These are phyloP conservation scores for Plasmodium fragile DNA, from an alignment of 169 alveolate genomes.

Conservation along the genomic window DNA sequence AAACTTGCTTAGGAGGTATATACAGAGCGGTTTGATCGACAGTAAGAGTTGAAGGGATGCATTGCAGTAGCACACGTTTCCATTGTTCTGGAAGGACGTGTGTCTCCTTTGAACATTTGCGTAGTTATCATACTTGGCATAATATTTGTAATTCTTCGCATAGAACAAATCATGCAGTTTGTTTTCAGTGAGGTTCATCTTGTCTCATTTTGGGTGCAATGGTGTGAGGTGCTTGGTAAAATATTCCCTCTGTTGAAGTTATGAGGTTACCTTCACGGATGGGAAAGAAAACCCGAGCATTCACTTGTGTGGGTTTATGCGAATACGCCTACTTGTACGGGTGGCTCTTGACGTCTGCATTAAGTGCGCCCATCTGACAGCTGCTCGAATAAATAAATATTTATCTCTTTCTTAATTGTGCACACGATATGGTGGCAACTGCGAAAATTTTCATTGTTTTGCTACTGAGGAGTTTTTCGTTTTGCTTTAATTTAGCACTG, in stretches of 20 bases:
- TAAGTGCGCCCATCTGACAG: not conserved
- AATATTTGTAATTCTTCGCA: slow-evolving; percentile 52
- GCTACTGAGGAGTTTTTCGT: not conserved
- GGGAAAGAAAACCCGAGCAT: not conserved
- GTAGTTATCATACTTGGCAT: slow-evolving; percentile 34
- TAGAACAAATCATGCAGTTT: slow-evolving; percentile 13
- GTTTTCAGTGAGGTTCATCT: slow-evolving; percentile 53
- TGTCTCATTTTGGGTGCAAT: slow-evolving; percentile 32
- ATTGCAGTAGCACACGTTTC: slow-evolving; percentile 71
- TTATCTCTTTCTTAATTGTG: not conserved
- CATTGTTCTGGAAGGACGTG: slow-evolving; percentile 42
- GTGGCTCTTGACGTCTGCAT: not conserved
- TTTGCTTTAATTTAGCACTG: not conserved
- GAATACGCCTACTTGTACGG: not conserved
- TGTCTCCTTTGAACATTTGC: slow-evolving; percentile 34
- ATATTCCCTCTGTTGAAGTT: not conserved
- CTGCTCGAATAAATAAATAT: not conserved
- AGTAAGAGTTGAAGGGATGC: slow-evolving; percentile 59
- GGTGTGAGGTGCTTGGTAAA: not conserved
- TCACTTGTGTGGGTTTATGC: not conserved
- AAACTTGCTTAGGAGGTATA: slow-evolving; percentile 39
- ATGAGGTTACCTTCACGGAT: not conserved
- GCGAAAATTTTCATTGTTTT: not conserved
- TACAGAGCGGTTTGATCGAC: slow-evolving; percentile 69
- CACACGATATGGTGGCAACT: not conserved